Conservation (phyloP, 805 yeast species). For the Suhomyces xylopsoci region DNA sequence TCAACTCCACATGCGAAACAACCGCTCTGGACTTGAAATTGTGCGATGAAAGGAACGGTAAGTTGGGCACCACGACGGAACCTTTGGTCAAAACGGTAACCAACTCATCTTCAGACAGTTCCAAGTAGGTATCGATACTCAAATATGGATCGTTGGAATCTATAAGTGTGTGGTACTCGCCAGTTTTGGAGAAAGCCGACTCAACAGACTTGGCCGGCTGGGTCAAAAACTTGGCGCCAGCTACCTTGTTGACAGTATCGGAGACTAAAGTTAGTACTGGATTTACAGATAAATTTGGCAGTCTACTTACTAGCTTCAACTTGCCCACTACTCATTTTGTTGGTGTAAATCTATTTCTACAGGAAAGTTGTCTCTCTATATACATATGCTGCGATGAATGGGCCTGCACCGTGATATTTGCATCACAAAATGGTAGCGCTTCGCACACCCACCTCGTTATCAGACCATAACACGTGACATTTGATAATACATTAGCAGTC, state of each 20-base stretch:
- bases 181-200: slow-evolving; percentile 27
- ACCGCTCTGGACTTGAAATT: slow-evolving; percentile 39
- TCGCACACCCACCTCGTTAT: slow-evolving; percentile 2
- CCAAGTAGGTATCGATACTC: slow-evolving; percentile 34
- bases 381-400: not conserved
- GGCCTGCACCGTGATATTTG: not conserved
- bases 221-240: slow-evolving; percentile 39
- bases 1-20: slow-evolving; percentile 60
- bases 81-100: slow-evolving; percentile 55
- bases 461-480: slow-evolving; percentile 15
- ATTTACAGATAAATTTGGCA: not conserved
- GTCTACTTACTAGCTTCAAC: slow-evolving; percentile 8
- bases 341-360: not conserved
- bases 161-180: slow-evolving; percentile 27
- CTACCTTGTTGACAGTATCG: slow-evolving; percentile 22
- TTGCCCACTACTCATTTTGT: slow-evolving; percentile 12
- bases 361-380: not conserved
- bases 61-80: slow-evolving; percentile 48
- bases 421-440: not conserved
- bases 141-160: slow-evolving; percentile 54
- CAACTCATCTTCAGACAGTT: slow-evolving; percentile 14
- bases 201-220: slow-evolving; percentile 46
- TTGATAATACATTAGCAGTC: slow-evolving; percentile 5
- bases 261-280: slow-evolving; percentile 23
- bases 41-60: slow-evolving; percentile 54